phyloP scores from a whole-genome alignment of 495 filamentous ascomycete species.

The Hypoxylon fuscum region DNA sequence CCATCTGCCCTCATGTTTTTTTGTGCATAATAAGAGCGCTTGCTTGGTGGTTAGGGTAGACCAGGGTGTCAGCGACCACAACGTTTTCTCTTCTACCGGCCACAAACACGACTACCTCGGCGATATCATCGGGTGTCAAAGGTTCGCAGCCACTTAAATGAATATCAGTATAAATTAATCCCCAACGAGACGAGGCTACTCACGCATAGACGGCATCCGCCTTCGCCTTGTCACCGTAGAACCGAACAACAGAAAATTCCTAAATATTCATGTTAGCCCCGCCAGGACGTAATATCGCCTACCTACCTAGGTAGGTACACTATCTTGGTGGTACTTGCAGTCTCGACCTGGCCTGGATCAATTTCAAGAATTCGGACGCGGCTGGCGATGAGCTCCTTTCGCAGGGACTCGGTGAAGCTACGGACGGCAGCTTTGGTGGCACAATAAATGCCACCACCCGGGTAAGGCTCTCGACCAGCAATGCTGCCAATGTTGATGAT shows the following conservation, averaged over 20 bases:
- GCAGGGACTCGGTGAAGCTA: constrained; percentile 86
- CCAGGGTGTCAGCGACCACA: constrained; percentile 88
- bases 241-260: constrained; percentile 95
- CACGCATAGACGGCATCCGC: constrained; percentile 96
- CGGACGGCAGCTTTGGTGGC: constrained; percentile 94
- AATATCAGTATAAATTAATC: constrained; percentile 30
- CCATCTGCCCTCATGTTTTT: constrained; percentile 28
- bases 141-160: constrained; percentile 78
- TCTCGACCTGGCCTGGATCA: constrained; percentile 97
- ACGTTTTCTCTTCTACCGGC: constrained; percentile 93
- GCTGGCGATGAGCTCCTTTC: constrained; percentile 88
- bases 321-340: too few species aligned
- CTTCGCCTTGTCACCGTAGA: constrained; percentile 90
- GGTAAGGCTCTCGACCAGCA: constrained; percentile 89
- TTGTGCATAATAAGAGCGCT: constrained; percentile 49
- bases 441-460: constrained; percentile 94
- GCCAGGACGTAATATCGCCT: background rate
- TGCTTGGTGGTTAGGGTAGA: constrained; percentile 83
- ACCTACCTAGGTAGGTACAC: too few species aligned
- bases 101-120: constrained; percentile 91
- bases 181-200: constrained; percentile 45
- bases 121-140: constrained; percentile 94
- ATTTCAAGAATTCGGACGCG: constrained; percentile 90
- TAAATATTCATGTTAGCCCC: constrained; percentile 45
- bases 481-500: constrained; percentile 98